Conservation (phyloP, 2,329 filamentous ascomycete species). For the Fusarium sp. region DNA sequence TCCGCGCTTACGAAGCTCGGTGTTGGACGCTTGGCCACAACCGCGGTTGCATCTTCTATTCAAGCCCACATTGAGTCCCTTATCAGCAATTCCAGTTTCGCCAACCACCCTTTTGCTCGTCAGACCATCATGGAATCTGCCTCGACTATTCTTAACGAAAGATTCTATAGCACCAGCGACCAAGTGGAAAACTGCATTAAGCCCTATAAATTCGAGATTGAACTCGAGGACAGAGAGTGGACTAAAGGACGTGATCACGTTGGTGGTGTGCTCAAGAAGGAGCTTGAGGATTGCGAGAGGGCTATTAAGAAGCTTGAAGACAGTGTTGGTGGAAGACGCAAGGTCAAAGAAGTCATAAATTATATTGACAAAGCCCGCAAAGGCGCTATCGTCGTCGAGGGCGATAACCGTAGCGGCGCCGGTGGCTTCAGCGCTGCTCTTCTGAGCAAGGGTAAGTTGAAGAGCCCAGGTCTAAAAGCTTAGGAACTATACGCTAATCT, state of each 20-base stretch:
- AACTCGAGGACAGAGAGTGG: conserved; percentile 94
- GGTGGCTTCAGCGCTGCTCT: conserved; percentile 93
- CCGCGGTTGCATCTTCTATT: conserved; percentile 87
- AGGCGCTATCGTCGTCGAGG: conserved; percentile 86
- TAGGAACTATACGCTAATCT: conserved; percentile 43
- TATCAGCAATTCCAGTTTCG: conserved; percentile 84
- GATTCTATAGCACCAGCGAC: conserved; percentile 96
- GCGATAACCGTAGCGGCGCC: conserved; percentile 83
- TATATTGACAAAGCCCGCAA: conserved; percentile 93
- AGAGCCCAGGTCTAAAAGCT: too few relatives aligned
- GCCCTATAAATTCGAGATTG: conserved; percentile 97
- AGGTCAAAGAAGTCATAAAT: conserved; percentile 86
- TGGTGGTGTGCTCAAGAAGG: conserved; percentile 82
- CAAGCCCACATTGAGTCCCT: conserved; percentile 85
- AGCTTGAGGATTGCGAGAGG: conserved; percentile 84
- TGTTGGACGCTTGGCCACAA: conserved; percentile 91
- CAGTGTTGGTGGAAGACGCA: conserved; percentile 81
- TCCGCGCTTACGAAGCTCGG: conserved; percentile 93
- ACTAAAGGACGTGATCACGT: conserved; percentile 85
- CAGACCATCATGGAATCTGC: conserved; percentile 94
- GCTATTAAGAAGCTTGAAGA: conserved; percentile 82
- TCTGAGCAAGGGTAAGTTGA: conserved; percentile 77
- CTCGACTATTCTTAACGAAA: conserved; percentile 88
- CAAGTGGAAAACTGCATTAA: conserved; percentile 99
- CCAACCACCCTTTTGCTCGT: conserved; percentile 89